Conservation (phyloP, 2,329 filamentous ascomycete species). For the Neophaeococcomyces mojaviensis region DNA sequence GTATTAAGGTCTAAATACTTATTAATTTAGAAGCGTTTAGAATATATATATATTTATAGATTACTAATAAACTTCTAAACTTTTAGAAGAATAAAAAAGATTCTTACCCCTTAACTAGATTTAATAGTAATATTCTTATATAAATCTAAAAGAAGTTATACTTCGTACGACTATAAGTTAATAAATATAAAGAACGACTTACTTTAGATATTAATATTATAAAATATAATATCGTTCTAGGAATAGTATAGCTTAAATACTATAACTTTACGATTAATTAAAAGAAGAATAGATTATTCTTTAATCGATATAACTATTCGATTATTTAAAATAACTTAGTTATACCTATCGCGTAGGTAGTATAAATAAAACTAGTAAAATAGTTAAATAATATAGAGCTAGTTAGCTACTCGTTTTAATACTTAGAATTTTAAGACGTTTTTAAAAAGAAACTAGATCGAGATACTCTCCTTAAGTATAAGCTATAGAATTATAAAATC, state of each 20-base stretch:
- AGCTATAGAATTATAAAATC: slow-evolving; percentile 6
- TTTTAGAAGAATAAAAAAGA: background rate
- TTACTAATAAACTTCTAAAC: background rate
- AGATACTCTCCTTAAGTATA: slow-evolving; percentile 4
- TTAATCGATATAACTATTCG: background rate
- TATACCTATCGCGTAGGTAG: background rate
- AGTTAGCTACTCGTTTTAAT: background rate
- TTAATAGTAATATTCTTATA: background rate
- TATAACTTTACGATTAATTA: background rate
- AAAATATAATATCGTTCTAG: background rate
- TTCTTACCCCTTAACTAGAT: background rate
- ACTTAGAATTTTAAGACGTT: background rate
- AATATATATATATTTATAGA: background rate
- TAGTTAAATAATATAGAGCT: background rate
- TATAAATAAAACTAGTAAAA: background rate
- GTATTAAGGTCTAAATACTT: background rate
- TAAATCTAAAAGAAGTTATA: background rate
- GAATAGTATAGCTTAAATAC: slow-evolving; percentile 3
- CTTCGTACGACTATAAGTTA: background rate
- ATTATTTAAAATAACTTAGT: background rate
- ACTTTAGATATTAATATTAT: background rate
- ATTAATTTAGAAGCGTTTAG: background rate
- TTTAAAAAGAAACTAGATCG: background rate
- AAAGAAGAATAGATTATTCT: background rate
- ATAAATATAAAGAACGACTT: background rate